These are phyloP conservation scores for Triticum urartu DNA, from an alignment of 176 grass and related monocot species.

Conservation along the genomic window DNA sequence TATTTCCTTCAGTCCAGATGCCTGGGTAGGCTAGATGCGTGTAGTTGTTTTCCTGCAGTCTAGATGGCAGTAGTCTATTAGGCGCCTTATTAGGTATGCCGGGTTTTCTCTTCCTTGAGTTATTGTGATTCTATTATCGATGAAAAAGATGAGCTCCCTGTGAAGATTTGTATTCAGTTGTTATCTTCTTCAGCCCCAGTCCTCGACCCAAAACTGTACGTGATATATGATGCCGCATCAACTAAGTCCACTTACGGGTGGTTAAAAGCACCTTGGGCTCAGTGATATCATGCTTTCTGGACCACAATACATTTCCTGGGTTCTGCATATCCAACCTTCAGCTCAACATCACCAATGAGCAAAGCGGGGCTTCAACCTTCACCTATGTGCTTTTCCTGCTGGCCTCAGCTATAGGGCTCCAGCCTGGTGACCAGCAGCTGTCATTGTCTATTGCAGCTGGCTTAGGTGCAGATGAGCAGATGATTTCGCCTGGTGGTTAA, in stretches of 20 bases:
- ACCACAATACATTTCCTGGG: not conserved
- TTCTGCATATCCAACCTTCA: not conserved
- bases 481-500: not conserved
- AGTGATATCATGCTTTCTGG: not conserved
- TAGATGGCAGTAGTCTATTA: not conserved
- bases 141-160: not conserved
- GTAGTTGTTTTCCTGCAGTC: not conserved
- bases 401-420: not conserved
- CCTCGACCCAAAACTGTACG: not conserved
- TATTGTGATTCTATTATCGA: not conserved
- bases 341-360: not conserved
- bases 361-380: not conserved
- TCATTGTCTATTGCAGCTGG: not conserved
- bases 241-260: not conserved
- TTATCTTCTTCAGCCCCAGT: not conserved
- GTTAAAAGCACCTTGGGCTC: not conserved
- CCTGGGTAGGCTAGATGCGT: not conserved
- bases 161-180: not conserved
- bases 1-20: not conserved
- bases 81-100: not conserved
- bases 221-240: not conserved
- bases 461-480: not conserved
- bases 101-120: not conserved
- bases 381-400: not conserved
- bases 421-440: not conserved